Conservation (phyloP, 139 green algal species). For the Chlamydomonas urium region DNA sequence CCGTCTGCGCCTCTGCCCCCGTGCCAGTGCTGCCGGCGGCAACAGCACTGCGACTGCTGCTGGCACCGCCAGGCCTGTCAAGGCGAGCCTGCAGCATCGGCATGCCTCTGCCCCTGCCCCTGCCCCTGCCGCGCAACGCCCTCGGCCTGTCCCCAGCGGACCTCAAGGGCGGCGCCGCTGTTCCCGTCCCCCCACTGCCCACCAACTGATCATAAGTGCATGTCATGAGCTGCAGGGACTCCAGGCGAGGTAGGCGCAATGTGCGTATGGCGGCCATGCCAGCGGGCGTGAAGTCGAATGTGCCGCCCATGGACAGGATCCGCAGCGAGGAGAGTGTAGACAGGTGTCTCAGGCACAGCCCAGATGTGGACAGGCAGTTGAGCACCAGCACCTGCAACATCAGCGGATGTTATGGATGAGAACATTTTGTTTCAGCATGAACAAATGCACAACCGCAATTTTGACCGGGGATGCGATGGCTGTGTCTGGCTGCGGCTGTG, state of each 20-base stretch:
- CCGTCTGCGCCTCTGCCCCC: too few relatives aligned
- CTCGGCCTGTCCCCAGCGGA: not conserved
- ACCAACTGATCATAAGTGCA: not conserved
- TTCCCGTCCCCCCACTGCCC: not conserved
- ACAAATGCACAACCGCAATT: too few relatives aligned
- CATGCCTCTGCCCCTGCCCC: not conserved
- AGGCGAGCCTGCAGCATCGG: not conserved
- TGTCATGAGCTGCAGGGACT: slow-evolving; percentile 7
- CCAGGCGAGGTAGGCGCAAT: not conserved
- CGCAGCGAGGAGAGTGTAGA: not conserved
- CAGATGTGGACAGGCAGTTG: not conserved
- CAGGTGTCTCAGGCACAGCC: slow-evolving; percentile 3
- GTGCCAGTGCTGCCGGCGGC: too few relatives aligned
- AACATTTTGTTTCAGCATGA: too few relatives aligned
- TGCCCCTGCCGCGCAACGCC: too few relatives aligned
- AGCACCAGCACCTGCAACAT: slow-evolving; percentile 3
- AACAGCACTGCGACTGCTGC: not conserved
- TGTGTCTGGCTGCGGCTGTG: too few relatives aligned
- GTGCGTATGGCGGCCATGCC: not conserved
- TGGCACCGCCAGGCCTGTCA: not conserved
- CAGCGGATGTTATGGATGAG: too few relatives aligned
- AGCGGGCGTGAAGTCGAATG: not conserved
- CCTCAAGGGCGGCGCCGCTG: not conserved
- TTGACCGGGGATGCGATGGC: too few relatives aligned
- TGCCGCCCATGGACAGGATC: not conserved